Evolutionary conservation across 257 asterid genomes (phyloP), one percentile per base, ranked within the genome.

Genomic region (Echites panduratus): DNA sequence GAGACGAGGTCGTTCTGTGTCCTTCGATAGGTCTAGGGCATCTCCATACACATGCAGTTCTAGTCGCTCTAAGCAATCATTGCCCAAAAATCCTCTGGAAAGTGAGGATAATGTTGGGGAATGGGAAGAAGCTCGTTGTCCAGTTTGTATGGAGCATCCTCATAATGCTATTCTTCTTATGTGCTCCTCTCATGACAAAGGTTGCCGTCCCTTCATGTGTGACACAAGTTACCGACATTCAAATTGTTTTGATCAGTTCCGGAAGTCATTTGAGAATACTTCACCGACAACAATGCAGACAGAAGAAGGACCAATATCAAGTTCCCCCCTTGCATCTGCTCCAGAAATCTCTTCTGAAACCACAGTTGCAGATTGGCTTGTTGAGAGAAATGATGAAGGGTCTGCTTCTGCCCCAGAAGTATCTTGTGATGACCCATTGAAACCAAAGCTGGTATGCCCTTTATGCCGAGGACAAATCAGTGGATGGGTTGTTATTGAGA

Each of bases 171-270:
- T 93, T 70, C 85, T 93, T 73, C 98, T 93, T n/a, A 8, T 89
- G 66, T 93, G 97, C 74, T 75, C 96, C 19, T 89, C 98, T 7
- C 98, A 93, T 49, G 95, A 90, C 14, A 89, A 90, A 67, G 98
- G 96, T 9, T 89, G 98, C 68, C 96, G 90, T 27, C 95, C 98
- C 68, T 93, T 80, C 79, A 90, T 93, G 96, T 90, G 98, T 73
- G 97, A 93, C 84, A 93, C 98, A n/a, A 93, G 97, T 79, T 87
- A 90, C 71, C 89, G 98, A 56, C 98, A 93, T 77, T 93, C 97
- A 6, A 93, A 93, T 76, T 93, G 97, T 72, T 90, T 90, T 70
- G 97, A 90, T 79, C 96, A 89, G 80, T 93, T 90, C 58, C 82
- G 85, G 14, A 93, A 93, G 79, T 86, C 96, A 5, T 84, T 79